These are phyloP conservation scores for Ophiocordyceps camponoti-floridani DNA, from an alignment of 2,329 filamentous ascomycete genomes.

Conservation along the genomic window DNA sequence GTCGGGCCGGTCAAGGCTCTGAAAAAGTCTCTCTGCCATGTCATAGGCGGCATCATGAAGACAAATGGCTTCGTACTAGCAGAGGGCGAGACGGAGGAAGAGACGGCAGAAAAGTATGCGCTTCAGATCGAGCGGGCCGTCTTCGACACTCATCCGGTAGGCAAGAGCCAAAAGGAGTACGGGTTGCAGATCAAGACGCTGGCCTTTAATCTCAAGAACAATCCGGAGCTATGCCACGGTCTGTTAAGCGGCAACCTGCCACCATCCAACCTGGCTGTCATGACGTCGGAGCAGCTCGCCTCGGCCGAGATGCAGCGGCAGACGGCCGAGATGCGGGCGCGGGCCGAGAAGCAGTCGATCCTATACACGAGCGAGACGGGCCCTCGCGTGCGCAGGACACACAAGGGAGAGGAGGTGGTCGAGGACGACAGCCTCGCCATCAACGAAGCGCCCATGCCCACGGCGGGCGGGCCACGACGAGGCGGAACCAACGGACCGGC, in stretches of 20 bases:
- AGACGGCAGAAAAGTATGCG: slow-evolving; percentile 50
- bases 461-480: slow-evolving; percentile 6
- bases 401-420: slow-evolving; percentile 87
- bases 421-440: slow-evolving; percentile 45
- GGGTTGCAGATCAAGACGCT: slow-evolving; percentile 54
- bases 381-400: slow-evolving; percentile 70
- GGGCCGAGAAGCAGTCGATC: slow-evolving; percentile 68
- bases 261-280: slow-evolving; percentile 62
- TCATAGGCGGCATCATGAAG: slow-evolving; percentile 50
- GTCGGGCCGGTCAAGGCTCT: slow-evolving; percentile 53
- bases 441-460: slow-evolving; percentile 16
- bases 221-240: slow-evolving; percentile 57
- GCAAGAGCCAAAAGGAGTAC: slow-evolving; percentile 29
- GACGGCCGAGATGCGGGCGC: slow-evolving; percentile 59
- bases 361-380: slow-evolving; percentile 53
- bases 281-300: slow-evolving; percentile 81
- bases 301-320: slow-evolving; percentile 74
- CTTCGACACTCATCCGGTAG: slow-evolving; percentile 32
- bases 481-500: slow-evolving; percentile 2
- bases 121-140: slow-evolving; percentile 65
- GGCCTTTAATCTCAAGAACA: slow-evolving; percentile 76
- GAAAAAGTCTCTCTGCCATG: slow-evolving; percentile 47
- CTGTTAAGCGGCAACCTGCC: slow-evolving; percentile 57
- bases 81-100: slow-evolving; percentile 43
- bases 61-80: slow-evolving; percentile 43